Evolutionary conservation across 345 rosid species (phyloP).

Genomic region (Linum usitatissimum): DNA sequence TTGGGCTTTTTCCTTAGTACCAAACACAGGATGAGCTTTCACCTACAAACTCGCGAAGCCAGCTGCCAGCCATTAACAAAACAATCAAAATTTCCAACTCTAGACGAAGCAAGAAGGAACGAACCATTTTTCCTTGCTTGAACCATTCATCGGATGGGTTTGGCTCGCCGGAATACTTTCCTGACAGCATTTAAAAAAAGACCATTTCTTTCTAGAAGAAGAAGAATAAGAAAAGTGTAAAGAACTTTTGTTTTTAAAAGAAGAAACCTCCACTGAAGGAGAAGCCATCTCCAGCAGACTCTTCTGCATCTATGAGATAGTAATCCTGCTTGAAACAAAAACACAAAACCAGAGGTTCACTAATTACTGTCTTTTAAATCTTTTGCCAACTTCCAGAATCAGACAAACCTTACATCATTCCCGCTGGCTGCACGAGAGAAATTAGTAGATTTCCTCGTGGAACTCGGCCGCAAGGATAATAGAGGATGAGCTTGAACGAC

Average conservation of each 20-base stretch:
- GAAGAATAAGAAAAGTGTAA: too few relatives aligned
- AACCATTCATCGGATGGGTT: conserved; percentile 79
- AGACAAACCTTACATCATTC: conserved; percentile 28
- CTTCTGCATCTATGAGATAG: conserved; percentile 80
- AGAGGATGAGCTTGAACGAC: neutral
- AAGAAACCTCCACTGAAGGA: conserved; percentile 62
- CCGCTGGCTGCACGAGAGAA: conserved; percentile 37
- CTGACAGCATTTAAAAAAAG: too few relatives aligned
- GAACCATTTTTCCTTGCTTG: conserved; percentile 68
- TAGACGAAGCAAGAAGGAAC: conserved; percentile 3
- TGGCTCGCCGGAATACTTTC: conserved; percentile 78
- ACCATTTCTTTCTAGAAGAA: too few relatives aligned
- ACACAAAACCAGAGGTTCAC: neutral
- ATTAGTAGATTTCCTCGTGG: conserved; percentile 18
- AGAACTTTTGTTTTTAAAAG: too few relatives aligned
- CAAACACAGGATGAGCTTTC: conserved; percentile 61
- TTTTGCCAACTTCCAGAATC: neutral
- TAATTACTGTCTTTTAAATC: neutral
- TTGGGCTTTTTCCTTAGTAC: conserved; percentile 66
- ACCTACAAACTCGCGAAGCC: conserved; percentile 29
- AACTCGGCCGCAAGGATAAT: neutral
- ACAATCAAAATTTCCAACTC: neutral
- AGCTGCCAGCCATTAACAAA: neutral
- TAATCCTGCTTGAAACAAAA: conserved; percentile 50
- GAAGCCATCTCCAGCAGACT: conserved; percentile 83